phyloP scores from a whole-genome alignment of 768 basidiomycete species.

The Neoboletus magnificus region DNA sequence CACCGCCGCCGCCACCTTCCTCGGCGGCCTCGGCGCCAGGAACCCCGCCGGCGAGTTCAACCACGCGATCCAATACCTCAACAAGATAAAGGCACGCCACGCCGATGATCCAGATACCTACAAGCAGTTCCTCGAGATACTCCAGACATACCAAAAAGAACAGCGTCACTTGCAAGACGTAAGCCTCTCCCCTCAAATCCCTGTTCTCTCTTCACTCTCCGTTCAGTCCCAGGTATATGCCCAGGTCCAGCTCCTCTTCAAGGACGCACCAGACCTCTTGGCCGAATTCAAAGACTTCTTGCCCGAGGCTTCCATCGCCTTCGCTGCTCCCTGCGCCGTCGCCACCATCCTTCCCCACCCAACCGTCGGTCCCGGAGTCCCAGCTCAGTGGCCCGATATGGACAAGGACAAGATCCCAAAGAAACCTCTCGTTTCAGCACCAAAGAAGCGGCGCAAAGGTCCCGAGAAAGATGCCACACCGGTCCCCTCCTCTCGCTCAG shows the following conservation, averaged over 20 bases:
- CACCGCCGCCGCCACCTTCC: slow-evolving; percentile 61
- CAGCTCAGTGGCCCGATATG: slow-evolving; percentile 42
- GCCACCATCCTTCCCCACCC: slow-evolving; percentile 53
- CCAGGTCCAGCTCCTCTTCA: slow-evolving; percentile 79
- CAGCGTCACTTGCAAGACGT: slow-evolving; percentile 71
- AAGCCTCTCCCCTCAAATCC: slow-evolving; percentile 27
- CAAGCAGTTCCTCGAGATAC: slow-evolving; percentile 84
- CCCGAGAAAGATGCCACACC: slow-evolving; percentile 69
- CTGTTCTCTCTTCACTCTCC: slow-evolving; percentile 3
- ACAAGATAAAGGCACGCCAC: slow-evolving; percentile 96
- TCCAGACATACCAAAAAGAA: slow-evolving; percentile 87
- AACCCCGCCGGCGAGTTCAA: slow-evolving; percentile 70
- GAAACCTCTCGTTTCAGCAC: slow-evolving; percentile 40
- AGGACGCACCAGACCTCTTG: slow-evolving; percentile 75
- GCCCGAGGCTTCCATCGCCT: slow-evolving; percentile 55
- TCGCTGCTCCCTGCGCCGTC: slow-evolving; percentile 38
- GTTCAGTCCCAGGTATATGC: slow-evolving; percentile 69
- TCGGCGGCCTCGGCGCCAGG: slow-evolving; percentile 55
- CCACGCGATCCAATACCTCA: slow-evolving; percentile 95
- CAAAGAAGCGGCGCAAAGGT: slow-evolving; percentile 59
- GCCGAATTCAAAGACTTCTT: slow-evolving; percentile 81
- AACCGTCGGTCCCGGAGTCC: slow-evolving; percentile 32
- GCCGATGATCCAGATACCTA: slow-evolving; percentile 87
- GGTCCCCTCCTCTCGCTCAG: slow-evolving; percentile 48
- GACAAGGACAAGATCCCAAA: slow-evolving; percentile 38